A percentile compares a stretch with the other conserved stretches of the same genome.
These are phyloP conservation scores for Globisporangium middletonii DNA, from an alignment of 352 stramenopile genomes.

Conservation along the genomic window DNA sequence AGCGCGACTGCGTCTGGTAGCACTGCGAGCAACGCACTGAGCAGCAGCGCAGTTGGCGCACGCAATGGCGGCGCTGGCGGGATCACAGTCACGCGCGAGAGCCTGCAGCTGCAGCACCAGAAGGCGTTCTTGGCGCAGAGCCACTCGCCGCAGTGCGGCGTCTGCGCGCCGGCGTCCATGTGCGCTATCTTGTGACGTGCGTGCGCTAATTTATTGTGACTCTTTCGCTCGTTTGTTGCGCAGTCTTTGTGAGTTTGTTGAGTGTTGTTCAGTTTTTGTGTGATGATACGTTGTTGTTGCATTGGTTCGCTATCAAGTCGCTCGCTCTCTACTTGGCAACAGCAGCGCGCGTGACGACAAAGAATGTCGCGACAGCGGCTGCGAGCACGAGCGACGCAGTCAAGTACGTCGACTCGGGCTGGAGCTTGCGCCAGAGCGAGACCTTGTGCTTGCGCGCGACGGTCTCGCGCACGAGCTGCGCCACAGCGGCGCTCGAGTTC, in stretches of 20 bases:
- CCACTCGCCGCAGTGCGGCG: conserved; percentile 56
- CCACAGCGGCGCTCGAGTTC: conserved; percentile 59
- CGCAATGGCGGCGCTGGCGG: conserved; percentile 8
- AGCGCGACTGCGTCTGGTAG: background rate
- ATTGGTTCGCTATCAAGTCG: too few relatives aligned
- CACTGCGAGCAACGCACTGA: background rate
- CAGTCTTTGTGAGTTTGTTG: background rate
- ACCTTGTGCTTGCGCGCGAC: conserved; percentile 10
- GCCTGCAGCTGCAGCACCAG: conserved; percentile 79
- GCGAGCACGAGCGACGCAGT: conserved; percentile 31
- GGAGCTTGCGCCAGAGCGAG: conserved; percentile 2
- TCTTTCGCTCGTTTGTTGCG: background rate
- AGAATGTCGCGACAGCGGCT: conserved; percentile 22
- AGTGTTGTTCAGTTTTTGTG: too few relatives aligned
- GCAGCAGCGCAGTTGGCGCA: background rate
- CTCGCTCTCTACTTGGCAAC: conserved; percentile 13
- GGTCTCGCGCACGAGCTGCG: conserved; percentile 53
- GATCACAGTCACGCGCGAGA: conserved; percentile 77
- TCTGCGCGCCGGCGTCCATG: conserved; percentile 25
- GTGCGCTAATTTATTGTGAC: background rate
- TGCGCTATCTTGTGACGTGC: conserved; percentile 57
- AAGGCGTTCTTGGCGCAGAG: conserved; percentile 74
- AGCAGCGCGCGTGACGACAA: conserved; percentile 40
- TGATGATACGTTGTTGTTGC: too few relatives aligned
- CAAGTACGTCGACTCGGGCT: conserved; percentile 22